Evolutionary conservation across 176 grass and related monocot genomes (phyloP), one percentile per base, ranked within the genome.

Genomic region (Cenchrus americanus): DNA sequence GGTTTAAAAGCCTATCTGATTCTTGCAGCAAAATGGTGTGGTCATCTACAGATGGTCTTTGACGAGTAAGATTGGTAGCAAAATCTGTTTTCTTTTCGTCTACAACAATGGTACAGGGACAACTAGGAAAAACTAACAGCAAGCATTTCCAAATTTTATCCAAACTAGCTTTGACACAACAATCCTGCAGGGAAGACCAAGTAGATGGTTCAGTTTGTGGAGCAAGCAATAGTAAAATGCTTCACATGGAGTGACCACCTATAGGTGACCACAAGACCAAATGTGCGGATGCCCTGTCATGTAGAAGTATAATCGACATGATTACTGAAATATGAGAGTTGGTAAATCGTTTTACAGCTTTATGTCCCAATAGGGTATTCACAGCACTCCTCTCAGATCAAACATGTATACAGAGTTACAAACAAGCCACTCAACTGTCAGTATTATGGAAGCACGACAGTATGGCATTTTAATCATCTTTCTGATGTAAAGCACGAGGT

Each of bases 151-250:
- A 72, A 72, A 47, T 82, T 82, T 55, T 79, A 83, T 89, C 96
- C 89, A 87, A 94, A 87, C 85, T 95, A 95, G 87, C 96, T 93
- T 89, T 93, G 83, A 86, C 83, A 92, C 77, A 85, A 87, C 7
- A 90, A 85, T 92, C 93, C 96, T 98, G 96, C 96, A 94, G 79
- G 87, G 65, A 92, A 98, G 89, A 92, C 77, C 93, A 98, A 89
- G 81, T 88, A 95, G 85, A 95, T 70, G 13, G 44, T 84, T 95
- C 86, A 93, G 91, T 91, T 88, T 68, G 61, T 30, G 6, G 66
- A 85, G 67, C 81, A 84, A 81, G 37, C 24, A 73, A 66, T 80
- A 59, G 22, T 62, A 72, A 72, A 72, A 61, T 60, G 14, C 14
- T 9, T 59, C 26, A 52, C 18, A 8, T 52, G 62, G 58, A 80